Base-by-base conservation (phyloP, 768 basidiomycete genomes). In the Macrolepiota albuminosa region DNA sequence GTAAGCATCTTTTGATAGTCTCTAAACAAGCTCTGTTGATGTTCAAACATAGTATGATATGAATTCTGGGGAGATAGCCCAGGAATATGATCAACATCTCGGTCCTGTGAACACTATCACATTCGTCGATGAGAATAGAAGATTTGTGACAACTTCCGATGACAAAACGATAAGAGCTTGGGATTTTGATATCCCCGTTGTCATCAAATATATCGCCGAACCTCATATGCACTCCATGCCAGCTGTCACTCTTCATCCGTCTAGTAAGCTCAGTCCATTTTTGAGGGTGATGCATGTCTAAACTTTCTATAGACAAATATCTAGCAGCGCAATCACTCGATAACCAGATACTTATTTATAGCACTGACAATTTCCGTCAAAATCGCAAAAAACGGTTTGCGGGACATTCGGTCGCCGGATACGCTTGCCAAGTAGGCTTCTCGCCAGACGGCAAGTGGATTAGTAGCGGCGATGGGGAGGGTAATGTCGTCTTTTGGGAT, bases 191-290 rank as follows among this genome's bases (percentile, higher is more conserved):
- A 98, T 99, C 63, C 97, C 97, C 6, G 97, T 98, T 39, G 94
- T 97, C 56, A 98, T 99, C 80, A 99, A 99, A 74, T 97, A 98
- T 72, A 98, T 98, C 60, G 96, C 97, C 21, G 97, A 99, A 73
- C 97, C 97, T 4, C 88, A 94, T 70, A 98, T 99, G 97, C 95
- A 99, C 75, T 97, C 94, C 18, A 98, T 99, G 95, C 97, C 97
- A 7, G 92, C 97, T 18, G 95, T 98, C 50, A 95, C 95, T 6
- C 75, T 96, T 31, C 95, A 98, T 72, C 96, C 97, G 26, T 95
- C 87, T 58, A 90, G 96, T 98, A 71, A 58, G 94, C 85, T 43
- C 33, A 55, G 13, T 47, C 18, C 2, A 10, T 66, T 50, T 42
- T 42, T 8, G 49, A 58, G 14, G n/a, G 47, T 48, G 33, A 42